A percentile compares a stretch with the other conserved stretches of the same genome.
These are phyloP conservation scores for Saccharomycopsis fibuligera DNA, from an alignment of 805 yeast species.

Conservation along the genomic window DNA sequence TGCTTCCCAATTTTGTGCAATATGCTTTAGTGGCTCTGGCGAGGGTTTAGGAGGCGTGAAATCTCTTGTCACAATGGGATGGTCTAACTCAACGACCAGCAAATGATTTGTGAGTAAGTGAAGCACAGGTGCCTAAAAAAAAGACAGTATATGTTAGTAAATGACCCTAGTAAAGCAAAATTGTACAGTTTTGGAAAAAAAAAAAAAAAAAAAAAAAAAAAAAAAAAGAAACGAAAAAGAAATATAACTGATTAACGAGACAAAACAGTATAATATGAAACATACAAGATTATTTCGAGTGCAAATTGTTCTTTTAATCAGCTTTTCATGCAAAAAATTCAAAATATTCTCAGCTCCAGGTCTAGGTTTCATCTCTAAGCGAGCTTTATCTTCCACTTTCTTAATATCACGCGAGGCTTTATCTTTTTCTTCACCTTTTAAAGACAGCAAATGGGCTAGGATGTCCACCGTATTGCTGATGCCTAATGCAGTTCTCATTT, in stretches of 20 bases:
- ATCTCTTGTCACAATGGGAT: slow-evolving; percentile 54
- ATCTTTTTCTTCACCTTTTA: not conserved
- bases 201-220: no score
- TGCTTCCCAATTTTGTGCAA: slow-evolving; percentile 43
- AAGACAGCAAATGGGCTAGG: slow-evolving; percentile 29
- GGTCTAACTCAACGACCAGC: slow-evolving; percentile 32
- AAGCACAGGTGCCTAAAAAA: not conserved
- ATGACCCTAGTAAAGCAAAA: not conserved
- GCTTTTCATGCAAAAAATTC: not conserved
- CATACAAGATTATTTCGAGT: not conserved
- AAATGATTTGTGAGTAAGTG: slow-evolving; percentile 31
- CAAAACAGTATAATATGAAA: not conserved
- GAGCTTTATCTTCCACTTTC: not conserved
- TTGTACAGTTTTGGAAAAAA: not conserved
- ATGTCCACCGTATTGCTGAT: slow-evolving; percentile 45
- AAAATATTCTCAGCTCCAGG: not conserved
- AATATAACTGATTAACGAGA: not conserved
- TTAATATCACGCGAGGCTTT: not conserved
- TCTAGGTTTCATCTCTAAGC: not conserved
- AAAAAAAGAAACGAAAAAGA: not conserved
- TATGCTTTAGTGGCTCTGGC: slow-evolving; percentile 55
- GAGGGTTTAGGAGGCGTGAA: slow-evolving; percentile 66
- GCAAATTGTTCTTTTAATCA: not conserved
- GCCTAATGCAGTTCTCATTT: slow-evolving; percentile 57
- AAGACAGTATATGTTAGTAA: not conserved